Base-by-base conservation (phyloP, 179 eudicot species). In the Silene vulgaris region DNA sequence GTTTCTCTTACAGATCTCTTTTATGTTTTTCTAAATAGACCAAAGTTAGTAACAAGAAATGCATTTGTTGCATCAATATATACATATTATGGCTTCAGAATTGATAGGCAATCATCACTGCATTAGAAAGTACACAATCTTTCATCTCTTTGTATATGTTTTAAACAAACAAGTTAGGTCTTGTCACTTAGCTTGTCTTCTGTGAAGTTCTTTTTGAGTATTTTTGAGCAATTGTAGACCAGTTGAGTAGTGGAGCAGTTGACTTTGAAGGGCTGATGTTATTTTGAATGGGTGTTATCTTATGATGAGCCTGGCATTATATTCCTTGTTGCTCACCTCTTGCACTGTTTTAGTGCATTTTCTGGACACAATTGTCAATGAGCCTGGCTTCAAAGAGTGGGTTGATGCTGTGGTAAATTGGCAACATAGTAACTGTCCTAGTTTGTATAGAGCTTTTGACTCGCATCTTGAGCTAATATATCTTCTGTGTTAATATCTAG, bases 1-100 rank as follows among this genome's bases (percentile, higher is more conserved):
- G 98, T 93, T 72, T 63, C 68, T 50, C 72, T 50, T 63, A 19
- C 78, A 64, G 29, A 67, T 62, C 72, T 72, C 54, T 73, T 50
- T 11, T 59, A 30, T 61, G 40, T 16, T 43, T 69, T 72, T 37
- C n/a, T 29, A 72, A 16, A 72, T 29, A 56, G 54, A 70, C 59
- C 26, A 2, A 65, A 26, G 45, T 70, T 32, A 9, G 17, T 78
- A 8, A 66, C 59, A 50, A 19, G 63, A 29, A 52, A 13, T 76
- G 74, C 57, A 40, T 35, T 37, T 32, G 63, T 30, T 54, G 74
- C 56, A 19, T 72, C 64, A 54, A 43, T 57, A 50, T 50, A 70
- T 21, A 23, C 32, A 26, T 50, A 26, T 12, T 70, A 66, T 20
- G 72, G 29, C 23, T 43, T 23, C 13, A 19, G 72, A 68, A 48